These are phyloP conservation scores for Boechera retrofracta DNA, from an alignment of 345 rosid genomes.

Conservation along the genomic window DNA sequence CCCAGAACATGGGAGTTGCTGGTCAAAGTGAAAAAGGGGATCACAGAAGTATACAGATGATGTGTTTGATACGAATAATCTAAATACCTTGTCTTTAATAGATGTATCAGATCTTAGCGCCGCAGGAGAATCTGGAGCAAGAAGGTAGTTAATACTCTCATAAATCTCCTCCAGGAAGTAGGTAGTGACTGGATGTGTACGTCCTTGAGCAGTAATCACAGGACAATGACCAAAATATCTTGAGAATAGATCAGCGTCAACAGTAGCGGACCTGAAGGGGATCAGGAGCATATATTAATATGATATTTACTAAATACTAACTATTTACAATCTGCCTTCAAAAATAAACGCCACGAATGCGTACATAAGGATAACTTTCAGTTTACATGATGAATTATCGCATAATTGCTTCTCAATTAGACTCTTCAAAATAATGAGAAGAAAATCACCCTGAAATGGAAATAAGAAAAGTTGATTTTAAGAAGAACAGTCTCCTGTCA, in stretches of 20 bases:
- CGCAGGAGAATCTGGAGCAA: slow-evolving; percentile 89
- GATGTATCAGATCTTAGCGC: slow-evolving; percentile 63
- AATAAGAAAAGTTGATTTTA: not conserved
- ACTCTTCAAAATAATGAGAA: slow-evolving; percentile 87
- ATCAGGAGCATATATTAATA: slow-evolving; percentile 25
- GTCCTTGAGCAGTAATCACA: slow-evolving; percentile 85
- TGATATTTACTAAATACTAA: slow-evolving; percentile 17
- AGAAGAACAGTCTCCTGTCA: slow-evolving; percentile 6
- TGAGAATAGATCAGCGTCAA: slow-evolving; percentile 82
- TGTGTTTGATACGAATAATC: slow-evolving; percentile 13
- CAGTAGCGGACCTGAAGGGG: slow-evolving; percentile 87
- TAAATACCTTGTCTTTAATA: slow-evolving; percentile 54
- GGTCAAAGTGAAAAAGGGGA: slow-evolving; percentile 14
- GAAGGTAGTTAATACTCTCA: slow-evolving; percentile 66
- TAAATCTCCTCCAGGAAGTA: slow-evolving; percentile 87
- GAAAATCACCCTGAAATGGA: slow-evolving; percentile 80
- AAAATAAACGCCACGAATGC: slow-evolving; percentile 36
- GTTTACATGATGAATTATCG: slow-evolving; percentile 49
- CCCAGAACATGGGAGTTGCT: slow-evolving; percentile 1
- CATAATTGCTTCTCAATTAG: slow-evolving; percentile 80
- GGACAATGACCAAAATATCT: slow-evolving; percentile 90
- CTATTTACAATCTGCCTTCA: slow-evolving; percentile 7
- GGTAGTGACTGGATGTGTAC: slow-evolving; percentile 82
- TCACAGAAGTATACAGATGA: slow-evolving; percentile 3
- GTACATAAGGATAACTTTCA: slow-evolving; percentile 91